phyloP scores from a whole-genome alignment of 768 basidiomycete species.

The Lentinula guzmanii region DNA sequence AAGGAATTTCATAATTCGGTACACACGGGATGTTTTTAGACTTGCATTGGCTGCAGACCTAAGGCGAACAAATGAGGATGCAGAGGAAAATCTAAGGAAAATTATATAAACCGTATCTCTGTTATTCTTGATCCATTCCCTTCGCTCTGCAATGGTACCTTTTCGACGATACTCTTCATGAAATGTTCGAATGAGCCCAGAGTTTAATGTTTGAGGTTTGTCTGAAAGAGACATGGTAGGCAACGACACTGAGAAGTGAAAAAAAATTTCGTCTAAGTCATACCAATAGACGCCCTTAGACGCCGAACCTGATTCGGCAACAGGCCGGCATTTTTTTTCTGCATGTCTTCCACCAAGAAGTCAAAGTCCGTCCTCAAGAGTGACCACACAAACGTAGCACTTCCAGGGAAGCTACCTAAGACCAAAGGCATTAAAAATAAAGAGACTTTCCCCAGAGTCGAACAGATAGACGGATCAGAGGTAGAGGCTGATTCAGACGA shows the following conservation, averaged over 20 bases:
- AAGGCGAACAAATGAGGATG: not conserved
- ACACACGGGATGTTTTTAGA: not conserved
- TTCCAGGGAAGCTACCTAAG: not conserved
- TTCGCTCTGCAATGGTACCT: not conserved
- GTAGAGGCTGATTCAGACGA: constrained; percentile 5
- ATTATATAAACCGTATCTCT: not conserved
- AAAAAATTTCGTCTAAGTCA: no score
- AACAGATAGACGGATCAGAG: not conserved
- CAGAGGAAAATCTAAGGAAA: not conserved
- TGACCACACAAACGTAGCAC: not conserved
- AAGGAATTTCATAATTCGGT: not conserved
- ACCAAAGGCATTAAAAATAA: not conserved
- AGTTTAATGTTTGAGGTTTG: not conserved
- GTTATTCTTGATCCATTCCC: not conserved
- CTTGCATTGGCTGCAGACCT: not conserved
- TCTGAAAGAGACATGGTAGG: not conserved
- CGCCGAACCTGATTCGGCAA: not conserved
- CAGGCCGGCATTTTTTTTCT: not conserved
- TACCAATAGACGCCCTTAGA: no score
- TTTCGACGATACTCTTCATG: not conserved
- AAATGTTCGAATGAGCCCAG: not conserved
- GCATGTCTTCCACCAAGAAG: not conserved
- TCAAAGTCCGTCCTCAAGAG: not conserved
- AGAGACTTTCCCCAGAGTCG: not conserved
- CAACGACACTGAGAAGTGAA: not conserved